Base-by-base conservation (phyloP, 164 flowering plant genomes). In the Macadamia integrifolia region DNA sequence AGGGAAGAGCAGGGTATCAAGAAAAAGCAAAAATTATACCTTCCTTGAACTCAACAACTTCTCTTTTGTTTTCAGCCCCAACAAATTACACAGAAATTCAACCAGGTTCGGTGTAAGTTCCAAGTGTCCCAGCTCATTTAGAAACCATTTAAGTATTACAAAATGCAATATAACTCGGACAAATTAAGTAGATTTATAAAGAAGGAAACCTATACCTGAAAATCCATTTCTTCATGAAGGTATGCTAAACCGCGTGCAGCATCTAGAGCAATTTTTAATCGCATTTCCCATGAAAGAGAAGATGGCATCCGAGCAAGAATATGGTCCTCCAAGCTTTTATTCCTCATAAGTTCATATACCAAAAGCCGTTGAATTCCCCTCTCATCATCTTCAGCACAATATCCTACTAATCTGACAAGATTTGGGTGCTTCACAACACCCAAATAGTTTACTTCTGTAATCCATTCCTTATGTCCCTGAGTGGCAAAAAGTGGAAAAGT, bases 401-500 rank as follows among this genome's bases (percentile, higher is more conserved):
- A 93, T 61, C 98, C 98, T 15, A 93, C 87, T 72, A 91, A 75
- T 61, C 82, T 91, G 61, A 93, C 98, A 61, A 93, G 96, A 79
- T 91, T 93, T 55, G 93, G 96, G 76, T 93, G 98, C 69, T 88
- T 87, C 35, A 93, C 91, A 14, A 93, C 93, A 18, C 97, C 98
- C 74, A 93, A 69, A 62, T 86, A 82, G 67, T 86, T 89, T 76
- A 93, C 96, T 72, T 93, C 98, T 69, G 88, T 93, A 53, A 91
- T 82, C 98, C 98, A 93, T 77, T 93, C 98, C 82, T 87, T 93
- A 74, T 93, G 98, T 81, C 98, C 98, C 97, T 93, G 98, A 71
- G 79, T 48, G 78, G 83, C 80, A 82, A 83, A 83, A 81, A 63
- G 72, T 67, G 71, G 72, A 53, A 76, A 23, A 56, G 28, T 23